Evolutionary conservation across 140 eudicot genomes (phyloP).

Genomic region (Stevia rebaudiana): DNA sequence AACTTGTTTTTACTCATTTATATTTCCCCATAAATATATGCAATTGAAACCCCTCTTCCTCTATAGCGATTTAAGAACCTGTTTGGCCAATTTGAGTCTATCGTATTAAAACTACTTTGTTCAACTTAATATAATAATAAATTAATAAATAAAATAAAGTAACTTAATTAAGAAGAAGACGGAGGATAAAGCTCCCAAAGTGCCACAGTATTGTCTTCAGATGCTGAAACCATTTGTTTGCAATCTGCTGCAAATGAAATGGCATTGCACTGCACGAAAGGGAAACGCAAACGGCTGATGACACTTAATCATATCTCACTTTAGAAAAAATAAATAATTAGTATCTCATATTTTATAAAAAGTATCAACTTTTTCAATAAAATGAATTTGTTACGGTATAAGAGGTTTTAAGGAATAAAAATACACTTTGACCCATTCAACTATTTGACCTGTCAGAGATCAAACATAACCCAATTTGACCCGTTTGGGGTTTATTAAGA

Average conservation of each 20-base stretch:
- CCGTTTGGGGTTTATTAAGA: not conserved
- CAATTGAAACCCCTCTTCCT: no score
- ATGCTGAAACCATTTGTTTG: slow-evolving; percentile 72
- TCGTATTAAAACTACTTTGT: not conserved
- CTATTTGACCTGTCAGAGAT: not conserved
- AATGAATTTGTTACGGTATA: no score
- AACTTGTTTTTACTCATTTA: no score
- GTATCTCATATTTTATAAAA: no score
- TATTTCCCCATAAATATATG: no score
- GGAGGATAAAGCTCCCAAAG: slow-evolving; percentile 93
- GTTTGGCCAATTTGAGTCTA: no score
- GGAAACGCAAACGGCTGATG: not conserved
- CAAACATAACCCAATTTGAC: not conserved
- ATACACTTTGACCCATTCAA: no score
- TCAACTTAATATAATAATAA: not conserved
- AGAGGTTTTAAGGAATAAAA: no score
- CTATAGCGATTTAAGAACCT: no score
- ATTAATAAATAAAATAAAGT: no score
- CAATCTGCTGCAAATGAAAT: slow-evolving; percentile 58
- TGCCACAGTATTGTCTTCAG: slow-evolving; percentile 81
- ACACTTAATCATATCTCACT: not conserved
- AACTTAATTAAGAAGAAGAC: slow-evolving; percentile 10
- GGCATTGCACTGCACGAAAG: slow-evolving; percentile 62
- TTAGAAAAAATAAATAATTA: no score
- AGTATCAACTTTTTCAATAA: no score